A percentile compares a stretch with the other conserved stretches of the same genome.
These are phyloP conservation scores for Gilbertella persicaria DNA, from an alignment of 371 early-diverging fungal genomes.

Conservation along the genomic window DNA sequence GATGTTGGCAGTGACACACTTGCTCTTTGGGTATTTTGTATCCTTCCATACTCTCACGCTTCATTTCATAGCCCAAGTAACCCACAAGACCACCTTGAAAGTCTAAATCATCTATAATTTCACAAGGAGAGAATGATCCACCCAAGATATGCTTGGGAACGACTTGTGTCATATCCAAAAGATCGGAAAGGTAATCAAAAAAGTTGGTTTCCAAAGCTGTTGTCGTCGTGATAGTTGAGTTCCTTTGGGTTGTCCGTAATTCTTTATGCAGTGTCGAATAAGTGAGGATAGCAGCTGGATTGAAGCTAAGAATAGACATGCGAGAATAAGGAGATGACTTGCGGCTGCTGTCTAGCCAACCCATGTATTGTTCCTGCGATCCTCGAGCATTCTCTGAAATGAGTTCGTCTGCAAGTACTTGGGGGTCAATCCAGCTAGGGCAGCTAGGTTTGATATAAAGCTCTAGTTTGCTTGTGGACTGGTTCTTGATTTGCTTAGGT, in stretches of 20 bases:
- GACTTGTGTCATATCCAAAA: constrained; percentile 3
- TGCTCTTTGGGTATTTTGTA: constrained; percentile 49
- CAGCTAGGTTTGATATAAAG: constrained; percentile 14
- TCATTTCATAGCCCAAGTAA: constrained; percentile 95
- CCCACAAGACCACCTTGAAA: constrained; percentile 89
- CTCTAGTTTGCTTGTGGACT: not conserved
- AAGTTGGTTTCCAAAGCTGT: constrained; percentile 19
- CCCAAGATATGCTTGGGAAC: not conserved
- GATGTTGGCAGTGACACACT: constrained; percentile 32
- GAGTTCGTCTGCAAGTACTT: constrained; percentile 24
- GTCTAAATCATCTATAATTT: constrained; percentile 23
- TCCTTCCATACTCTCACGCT: constrained; percentile 70
- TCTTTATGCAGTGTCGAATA: constrained; percentile 45
- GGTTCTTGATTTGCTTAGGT: not conserved
- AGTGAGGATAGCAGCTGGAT: constrained; percentile 39
- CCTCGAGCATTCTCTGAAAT: constrained; percentile 7
- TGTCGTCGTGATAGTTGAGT: not conserved
- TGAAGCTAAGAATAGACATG: constrained; percentile 31
- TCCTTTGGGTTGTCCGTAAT: constrained; percentile 4
- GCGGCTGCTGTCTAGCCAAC: constrained; percentile 25
- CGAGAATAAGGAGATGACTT: constrained; percentile 43
- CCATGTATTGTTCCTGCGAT: constrained; percentile 4
- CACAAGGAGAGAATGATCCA: not conserved
- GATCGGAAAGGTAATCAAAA: constrained; percentile 35
- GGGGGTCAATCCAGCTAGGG: constrained; percentile 32